Evolutionary conservation across 805 yeast species (phyloP).

Genomic region (Metschnikowia henanensis): DNA sequence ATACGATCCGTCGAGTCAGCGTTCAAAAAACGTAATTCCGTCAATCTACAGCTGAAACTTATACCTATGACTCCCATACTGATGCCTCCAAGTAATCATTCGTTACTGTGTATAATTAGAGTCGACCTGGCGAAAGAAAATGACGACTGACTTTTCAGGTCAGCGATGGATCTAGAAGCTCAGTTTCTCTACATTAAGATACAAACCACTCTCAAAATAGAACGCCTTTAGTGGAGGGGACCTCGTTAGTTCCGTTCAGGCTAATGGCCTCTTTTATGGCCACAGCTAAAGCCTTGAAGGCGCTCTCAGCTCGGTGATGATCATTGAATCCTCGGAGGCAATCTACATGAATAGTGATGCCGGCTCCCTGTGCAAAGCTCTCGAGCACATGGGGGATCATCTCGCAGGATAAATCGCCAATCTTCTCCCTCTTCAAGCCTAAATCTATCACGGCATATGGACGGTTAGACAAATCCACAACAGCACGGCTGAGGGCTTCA

Average conservation of each 20-base stretch:
- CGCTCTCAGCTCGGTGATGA: constrained; percentile 95
- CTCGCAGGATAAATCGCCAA: constrained; percentile 90
- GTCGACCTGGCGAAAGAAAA: too few species aligned
- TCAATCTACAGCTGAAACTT: too few species aligned
- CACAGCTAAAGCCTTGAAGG: constrained; percentile 93
- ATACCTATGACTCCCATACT: too few species aligned
- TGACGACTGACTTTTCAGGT: too few species aligned
- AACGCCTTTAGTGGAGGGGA: constrained; percentile 97
- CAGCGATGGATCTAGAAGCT: too few species aligned
- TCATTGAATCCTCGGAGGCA: constrained; percentile 92
- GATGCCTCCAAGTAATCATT: too few species aligned
- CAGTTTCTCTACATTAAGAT: too few species aligned
- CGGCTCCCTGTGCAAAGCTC: constrained; percentile 91
- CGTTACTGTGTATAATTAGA: too few species aligned
- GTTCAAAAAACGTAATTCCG: too few species aligned
- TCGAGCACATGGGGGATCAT: constrained; percentile 98
- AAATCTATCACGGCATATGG: constrained; percentile 90
- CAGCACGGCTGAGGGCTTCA: constrained; percentile 94
- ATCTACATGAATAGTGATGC: constrained; percentile 91
- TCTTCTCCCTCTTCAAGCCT: constrained; percentile 87
- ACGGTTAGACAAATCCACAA: constrained; percentile 91
- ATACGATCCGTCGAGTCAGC: too few species aligned
- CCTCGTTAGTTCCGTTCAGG: constrained; percentile 82
- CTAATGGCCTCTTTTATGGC: constrained; percentile 87
- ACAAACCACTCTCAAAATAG: too few species aligned